Conservation (phyloP, 2,329 filamentous ascomycete genomes). For the Scytalidium sp. region DNA sequence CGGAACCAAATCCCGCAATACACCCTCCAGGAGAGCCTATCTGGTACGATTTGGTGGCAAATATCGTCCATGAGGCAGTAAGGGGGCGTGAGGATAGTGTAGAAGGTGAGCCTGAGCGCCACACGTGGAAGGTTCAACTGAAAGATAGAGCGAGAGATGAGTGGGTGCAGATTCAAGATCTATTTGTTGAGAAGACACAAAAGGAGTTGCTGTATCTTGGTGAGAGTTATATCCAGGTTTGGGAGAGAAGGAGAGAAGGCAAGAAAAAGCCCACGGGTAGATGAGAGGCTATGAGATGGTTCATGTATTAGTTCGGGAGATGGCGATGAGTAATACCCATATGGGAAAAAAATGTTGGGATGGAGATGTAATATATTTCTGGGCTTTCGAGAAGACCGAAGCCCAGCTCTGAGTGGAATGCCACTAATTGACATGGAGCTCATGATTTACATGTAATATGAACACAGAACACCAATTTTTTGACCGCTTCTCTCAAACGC, state of each 20-base stretch:
- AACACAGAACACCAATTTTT: background rate
- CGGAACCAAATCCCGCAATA: conserved; percentile 76
- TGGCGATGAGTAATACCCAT: conserved; percentile 1
- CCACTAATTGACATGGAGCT: background rate
- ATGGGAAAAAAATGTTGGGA: background rate
- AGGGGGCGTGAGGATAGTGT: conserved; percentile 75
- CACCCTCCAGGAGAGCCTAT: conserved; percentile 77
- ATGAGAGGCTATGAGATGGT: background rate
- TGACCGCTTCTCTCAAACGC: background rate
- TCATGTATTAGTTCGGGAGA: background rate
- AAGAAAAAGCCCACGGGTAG: conserved; percentile 17
- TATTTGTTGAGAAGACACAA: conserved; percentile 88
- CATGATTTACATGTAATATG: background rate
- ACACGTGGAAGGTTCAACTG: conserved; percentile 93
- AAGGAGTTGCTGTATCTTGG: conserved; percentile 88
- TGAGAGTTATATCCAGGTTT: conserved; percentile 94
- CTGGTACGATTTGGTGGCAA: conserved; percentile 92
- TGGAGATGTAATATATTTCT: conserved; percentile 9
- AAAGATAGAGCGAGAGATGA: conserved; percentile 76
- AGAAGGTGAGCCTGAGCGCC: conserved; percentile 82
- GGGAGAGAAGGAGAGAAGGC: conserved; percentile 72
- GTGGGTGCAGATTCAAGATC: conserved; percentile 91
- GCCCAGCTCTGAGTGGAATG: background rate
- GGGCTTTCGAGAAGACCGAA: background rate
- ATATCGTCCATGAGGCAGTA: conserved; percentile 85